These are phyloP conservation scores for Tulasnella sp. DNA, from an alignment of 768 basidiomycete species.

Conservation along the genomic window DNA sequence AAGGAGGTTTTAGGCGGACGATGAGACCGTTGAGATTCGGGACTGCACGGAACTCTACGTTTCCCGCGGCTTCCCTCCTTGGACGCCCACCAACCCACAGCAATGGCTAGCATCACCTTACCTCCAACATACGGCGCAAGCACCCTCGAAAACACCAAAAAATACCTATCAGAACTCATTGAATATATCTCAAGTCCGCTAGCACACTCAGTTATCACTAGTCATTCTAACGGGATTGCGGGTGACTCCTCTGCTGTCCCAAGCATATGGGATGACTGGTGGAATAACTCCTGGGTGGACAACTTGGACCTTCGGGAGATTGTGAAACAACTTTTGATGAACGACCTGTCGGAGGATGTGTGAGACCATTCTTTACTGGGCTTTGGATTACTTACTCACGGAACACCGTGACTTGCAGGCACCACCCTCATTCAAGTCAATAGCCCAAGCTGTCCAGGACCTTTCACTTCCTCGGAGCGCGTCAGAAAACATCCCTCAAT, in stretches of 20 bases:
- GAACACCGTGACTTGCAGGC: not conserved
- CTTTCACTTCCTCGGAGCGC: slow-evolving; percentile 3
- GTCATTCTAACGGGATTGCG: slow-evolving; percentile 17
- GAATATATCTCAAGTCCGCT: slow-evolving; percentile 11
- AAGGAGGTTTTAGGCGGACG: not conserved
- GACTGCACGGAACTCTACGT: slow-evolving; percentile 3
- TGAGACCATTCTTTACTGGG: not conserved
- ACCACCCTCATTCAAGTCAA: not conserved
- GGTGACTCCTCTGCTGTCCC: slow-evolving; percentile 4
- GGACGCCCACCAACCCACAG: not conserved
- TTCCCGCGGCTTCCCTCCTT: not conserved
- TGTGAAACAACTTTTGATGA: not conserved
- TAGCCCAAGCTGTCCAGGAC: not conserved
- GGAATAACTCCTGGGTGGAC: slow-evolving; percentile 17
- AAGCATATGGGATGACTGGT: slow-evolving; percentile 17
- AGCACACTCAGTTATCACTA: slow-evolving; percentile 5
- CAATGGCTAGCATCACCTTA: slow-evolving; percentile 1
- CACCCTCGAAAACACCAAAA: not conserved
- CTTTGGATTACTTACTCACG: not conserved
- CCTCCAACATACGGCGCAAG: not conserved
- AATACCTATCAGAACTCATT: slow-evolving; percentile 10
- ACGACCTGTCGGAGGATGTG: not conserved
- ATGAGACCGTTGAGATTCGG: not conserved
- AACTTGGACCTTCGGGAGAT: not conserved
- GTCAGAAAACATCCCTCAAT: not conserved